Evolutionary conservation across 2,329 filamentous ascomycete genomes (phyloP).

Genomic region (Calonectria pauciramosa): DNA sequence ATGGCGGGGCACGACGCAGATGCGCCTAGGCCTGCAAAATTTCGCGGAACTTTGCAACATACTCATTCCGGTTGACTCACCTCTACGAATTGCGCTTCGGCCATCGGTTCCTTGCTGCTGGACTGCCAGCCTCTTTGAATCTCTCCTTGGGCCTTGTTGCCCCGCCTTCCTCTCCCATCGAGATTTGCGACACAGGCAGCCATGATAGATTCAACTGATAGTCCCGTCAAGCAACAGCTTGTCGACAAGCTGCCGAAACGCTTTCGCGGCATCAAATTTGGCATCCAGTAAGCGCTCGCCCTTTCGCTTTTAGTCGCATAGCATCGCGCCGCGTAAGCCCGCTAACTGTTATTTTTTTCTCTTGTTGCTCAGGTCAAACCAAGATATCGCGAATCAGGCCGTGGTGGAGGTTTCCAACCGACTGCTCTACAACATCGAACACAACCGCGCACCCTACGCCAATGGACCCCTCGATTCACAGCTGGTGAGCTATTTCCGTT

Average conservation of each 20-base stretch:
- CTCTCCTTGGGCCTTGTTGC: slow-evolving; percentile 3
- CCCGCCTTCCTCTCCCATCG: neutral
- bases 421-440: slow-evolving; percentile 91
- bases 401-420: slow-evolving; percentile 96
- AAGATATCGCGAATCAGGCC: slow-evolving; percentile 95
- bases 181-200: slow-evolving; percentile 6
- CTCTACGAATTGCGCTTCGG: neutral
- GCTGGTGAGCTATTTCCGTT: slow-evolving; percentile 64
- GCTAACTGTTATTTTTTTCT: slow-evolving; percentile 2
- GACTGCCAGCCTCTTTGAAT: neutral
- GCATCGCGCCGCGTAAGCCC: neutral
- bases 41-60: slow-evolving; percentile 1
- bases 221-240: slow-evolving; percentile 84
- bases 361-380: slow-evolving; percentile 75
- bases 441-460: slow-evolving; percentile 79
- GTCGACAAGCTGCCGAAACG: slow-evolving; percentile 90
- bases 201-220: slow-evolving; percentile 39
- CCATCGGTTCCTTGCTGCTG: neutral
- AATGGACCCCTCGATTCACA: slow-evolving; percentile 91
- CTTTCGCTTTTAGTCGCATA: neutral
- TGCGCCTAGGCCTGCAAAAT: slow-evolving; percentile 14
- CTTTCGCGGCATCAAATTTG: slow-evolving; percentile 94
- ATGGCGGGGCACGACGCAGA: slow-evolving; percentile 11
- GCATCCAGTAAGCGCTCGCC: slow-evolving; percentile 77
- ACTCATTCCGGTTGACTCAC: slow-evolving; percentile 7